phyloP scores from a whole-genome alignment of 2,329 filamentous ascomycete species.

The Nothophoma quercina region DNA sequence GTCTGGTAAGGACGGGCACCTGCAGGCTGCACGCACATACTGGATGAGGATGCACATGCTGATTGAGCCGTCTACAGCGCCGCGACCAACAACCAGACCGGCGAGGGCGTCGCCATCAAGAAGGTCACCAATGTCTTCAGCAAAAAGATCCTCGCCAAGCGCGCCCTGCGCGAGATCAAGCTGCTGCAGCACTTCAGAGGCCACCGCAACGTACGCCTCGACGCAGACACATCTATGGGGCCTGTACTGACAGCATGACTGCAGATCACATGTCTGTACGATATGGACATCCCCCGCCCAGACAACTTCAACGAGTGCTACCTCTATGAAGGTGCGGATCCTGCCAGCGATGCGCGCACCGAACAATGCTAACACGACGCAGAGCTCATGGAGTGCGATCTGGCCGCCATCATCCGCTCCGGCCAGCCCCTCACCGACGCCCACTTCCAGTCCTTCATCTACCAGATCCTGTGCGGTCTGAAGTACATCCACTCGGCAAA shows the following conservation, averaged over 20 bases:
- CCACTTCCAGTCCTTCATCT: conserved; percentile 99
- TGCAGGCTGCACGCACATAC: conserved; percentile 8
- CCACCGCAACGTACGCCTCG: conserved; percentile 57
- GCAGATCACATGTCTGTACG: conserved; percentile 97
- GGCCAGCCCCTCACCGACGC: conserved; percentile 97
- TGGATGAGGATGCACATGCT: conserved; percentile 29
- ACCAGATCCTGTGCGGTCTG: conserved; percentile 97
- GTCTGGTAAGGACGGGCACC: conserved; percentile 74
- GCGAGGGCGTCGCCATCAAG: conserved; percentile 96
- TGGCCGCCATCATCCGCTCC: conserved; percentile 96
- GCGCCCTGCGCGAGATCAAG: conserved; percentile 97
- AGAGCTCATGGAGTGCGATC: conserved; percentile 99
- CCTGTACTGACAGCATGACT: conserved; percentile 49
- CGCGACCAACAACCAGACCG: conserved; percentile 87
- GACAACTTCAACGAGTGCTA: conserved; percentile 99
- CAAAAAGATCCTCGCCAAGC: conserved; percentile 99
- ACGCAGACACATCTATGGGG: not conserved
- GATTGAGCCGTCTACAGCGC: conserved; percentile 66
- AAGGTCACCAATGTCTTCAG: conserved; percentile 99
- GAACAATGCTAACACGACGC: conserved; percentile 32
- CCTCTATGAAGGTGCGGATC: conserved; percentile 83
- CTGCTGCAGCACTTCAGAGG: conserved; percentile 93
- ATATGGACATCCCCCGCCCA: conserved; percentile 98
- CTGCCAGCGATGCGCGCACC: not conserved
- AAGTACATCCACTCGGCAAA: conserved; percentile 99